Conservation (phyloP, 148 eudicot species). For the Beta vulgaris region DNA sequence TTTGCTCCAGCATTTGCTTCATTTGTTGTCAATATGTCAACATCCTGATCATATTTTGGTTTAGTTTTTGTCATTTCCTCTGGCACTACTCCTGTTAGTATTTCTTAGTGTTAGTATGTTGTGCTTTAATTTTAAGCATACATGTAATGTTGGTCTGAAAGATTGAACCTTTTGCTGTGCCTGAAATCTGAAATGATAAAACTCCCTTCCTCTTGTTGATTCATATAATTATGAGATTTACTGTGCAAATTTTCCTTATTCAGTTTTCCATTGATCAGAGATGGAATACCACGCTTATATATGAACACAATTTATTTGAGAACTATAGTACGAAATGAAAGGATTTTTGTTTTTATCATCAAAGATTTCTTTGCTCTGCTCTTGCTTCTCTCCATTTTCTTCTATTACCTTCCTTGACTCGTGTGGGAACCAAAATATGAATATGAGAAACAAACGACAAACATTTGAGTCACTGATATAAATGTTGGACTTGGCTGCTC, state of each 20-base stretch:
- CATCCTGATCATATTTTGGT: not conserved
- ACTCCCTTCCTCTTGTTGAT: not conserved
- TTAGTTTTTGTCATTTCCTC: too few species aligned
- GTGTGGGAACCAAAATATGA: not conserved
- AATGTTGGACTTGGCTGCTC: constrained; percentile 7
- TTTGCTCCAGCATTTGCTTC: not conserved
- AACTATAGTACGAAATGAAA: not conserved
- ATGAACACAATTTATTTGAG: not conserved
- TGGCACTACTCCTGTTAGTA: too few species aligned
- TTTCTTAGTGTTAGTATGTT: not conserved
- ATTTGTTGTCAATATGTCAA: not conserved
- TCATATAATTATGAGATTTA: not conserved
- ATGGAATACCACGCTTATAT: not conserved
- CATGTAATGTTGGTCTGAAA: not conserved
- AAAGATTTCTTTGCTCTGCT: not conserved
- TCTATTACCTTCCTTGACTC: not conserved
- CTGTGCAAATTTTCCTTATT: not conserved
- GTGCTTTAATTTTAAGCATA: not conserved
- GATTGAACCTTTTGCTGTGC: not conserved
- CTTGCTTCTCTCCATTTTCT: not conserved
- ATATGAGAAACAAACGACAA: not conserved
- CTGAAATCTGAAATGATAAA: not conserved
- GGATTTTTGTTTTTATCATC: not conserved
- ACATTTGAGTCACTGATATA: not conserved
- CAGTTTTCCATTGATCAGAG: not conserved